These are phyloP conservation scores for Butyriboletus appendiculatus DNA, from an alignment of 1,284 basidiomycete genomes.

Conservation along the genomic window DNA sequence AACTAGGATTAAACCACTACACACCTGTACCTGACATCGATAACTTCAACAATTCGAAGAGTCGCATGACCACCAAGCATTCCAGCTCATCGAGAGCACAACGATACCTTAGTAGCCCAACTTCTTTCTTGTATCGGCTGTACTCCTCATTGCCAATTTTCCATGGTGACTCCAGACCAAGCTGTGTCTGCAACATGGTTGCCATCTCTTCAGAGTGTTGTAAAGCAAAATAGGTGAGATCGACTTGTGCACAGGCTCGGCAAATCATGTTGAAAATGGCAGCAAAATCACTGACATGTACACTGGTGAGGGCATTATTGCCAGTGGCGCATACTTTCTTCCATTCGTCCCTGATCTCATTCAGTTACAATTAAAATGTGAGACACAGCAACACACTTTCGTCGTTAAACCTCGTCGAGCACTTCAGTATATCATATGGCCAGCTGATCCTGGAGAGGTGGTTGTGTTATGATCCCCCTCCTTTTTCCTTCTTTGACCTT, in stretches of 20 bases:
- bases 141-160: background rate
- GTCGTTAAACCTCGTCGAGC: too few species aligned
- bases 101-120: background rate
- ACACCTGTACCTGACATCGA: slow-evolving; percentile 3
- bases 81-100: background rate
- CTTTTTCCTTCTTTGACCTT: too few species aligned
- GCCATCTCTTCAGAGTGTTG: background rate
- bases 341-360: background rate
- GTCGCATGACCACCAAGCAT: slow-evolving; percentile 1
- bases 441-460: background rate
- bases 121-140: background rate
- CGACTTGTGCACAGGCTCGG: background rate
- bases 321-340: background rate
- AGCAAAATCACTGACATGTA: background rate
- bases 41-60: slow-evolving; percentile 5
- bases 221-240: background rate
- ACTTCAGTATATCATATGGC: background rate
- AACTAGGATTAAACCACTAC: background rate
- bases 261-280: background rate
- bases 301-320: background rate
- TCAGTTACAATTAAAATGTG: too few species aligned
- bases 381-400: too few species aligned
- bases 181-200: background rate
- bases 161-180: background rate
- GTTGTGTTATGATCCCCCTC: too few species aligned